Evolutionary conservation across 208 protist genomes (phyloP), one percentile per base, ranked within the genome.

Genomic region (Trichomonas vaginalis): DNA sequence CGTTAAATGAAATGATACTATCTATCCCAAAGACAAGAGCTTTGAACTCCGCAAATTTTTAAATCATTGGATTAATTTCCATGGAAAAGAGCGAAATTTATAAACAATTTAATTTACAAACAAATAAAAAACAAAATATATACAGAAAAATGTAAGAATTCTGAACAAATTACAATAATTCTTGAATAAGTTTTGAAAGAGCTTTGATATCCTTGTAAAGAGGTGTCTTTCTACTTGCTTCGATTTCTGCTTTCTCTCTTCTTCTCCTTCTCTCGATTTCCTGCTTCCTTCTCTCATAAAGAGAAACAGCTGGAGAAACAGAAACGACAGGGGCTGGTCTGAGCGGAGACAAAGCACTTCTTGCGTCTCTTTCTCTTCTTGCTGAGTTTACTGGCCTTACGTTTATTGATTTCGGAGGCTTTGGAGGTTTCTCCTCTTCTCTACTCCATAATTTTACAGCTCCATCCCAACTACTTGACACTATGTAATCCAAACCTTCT

Each of bases 241-340:
- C 86, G 15, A 40, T 48, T 51, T 92, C 86, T 17, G 40, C 86
- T 51, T 32, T 92, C n/a, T 92, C 86, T 51, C 32, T 92, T 39
- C 86, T 92, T 51, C 45, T 92, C 51, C 45, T 48, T 92, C 45
- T 48, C 27, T 92, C 86, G 37, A 92, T 92, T 92, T 92, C 86
- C n/a, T 56, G 40, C n/a, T 51, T 92, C 32, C 86, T 92, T 51
- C 35, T 48, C 37, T 92, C 86, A 51, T 92, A 92, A 6, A 51
- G 8, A 17, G 86, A 39, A 35, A 92, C 14, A 39, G 86, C 40
- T 40, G 42, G 86, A 1, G 17, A 51, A 0, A 92, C 40, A 51
- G 27, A 14, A 35, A 42, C 45, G 15, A 35, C 45, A n/a, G 23
- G 23, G 0, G 14, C n/a, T 39, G 86, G 45, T 17, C 45, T 45